Conservation (phyloP, 2,329 filamentous ascomycete genomes). For the Fusarium nanum region DNA sequence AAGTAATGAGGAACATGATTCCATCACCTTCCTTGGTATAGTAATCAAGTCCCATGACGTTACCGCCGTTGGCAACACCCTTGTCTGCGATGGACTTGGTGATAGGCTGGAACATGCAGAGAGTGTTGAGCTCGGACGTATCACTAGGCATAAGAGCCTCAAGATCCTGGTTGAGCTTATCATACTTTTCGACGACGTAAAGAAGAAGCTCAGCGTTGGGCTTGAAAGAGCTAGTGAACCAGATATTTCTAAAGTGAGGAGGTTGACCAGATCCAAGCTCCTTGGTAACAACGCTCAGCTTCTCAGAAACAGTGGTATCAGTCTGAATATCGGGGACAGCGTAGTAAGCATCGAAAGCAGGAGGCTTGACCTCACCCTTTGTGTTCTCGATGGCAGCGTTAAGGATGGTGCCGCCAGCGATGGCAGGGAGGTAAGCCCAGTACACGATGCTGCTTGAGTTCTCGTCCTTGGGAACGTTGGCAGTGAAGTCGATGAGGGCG, state of each 20-base stretch:
- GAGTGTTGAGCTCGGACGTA: constrained; percentile 46
- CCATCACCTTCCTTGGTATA: constrained; percentile 45
- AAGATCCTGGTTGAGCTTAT: constrained; percentile 45
- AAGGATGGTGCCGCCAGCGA: constrained; percentile 47
- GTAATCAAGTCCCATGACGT: constrained; percentile 51
- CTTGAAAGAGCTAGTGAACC: constrained; percentile 53
- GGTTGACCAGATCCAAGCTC: constrained; percentile 49
- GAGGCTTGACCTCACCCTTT: constrained; percentile 41
- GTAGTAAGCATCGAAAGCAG: constrained; percentile 49
- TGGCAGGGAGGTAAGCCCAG: constrained; percentile 49
- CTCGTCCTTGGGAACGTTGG: constrained; percentile 49
- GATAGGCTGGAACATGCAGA: constrained; percentile 51
- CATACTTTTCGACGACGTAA: constrained; percentile 50
- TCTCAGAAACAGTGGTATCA: constrained; percentile 46
- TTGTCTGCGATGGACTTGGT: constrained; percentile 48
- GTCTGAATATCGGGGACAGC: constrained; percentile 37
- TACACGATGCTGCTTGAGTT: constrained; percentile 50
- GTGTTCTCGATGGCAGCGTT: constrained; percentile 51
- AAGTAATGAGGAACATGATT: constrained; percentile 50
- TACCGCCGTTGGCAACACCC: constrained; percentile 49
- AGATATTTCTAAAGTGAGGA: constrained; percentile 48
- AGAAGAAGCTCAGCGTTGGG: constrained; percentile 52
- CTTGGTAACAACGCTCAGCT: constrained; percentile 46
- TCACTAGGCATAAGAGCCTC: constrained; percentile 42
- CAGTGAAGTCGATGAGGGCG: constrained; percentile 50